Percentiles rank a stretch among this genome's conserved stretches.
phyloP scores from a whole-genome alignment of 495 filamentous ascomycete species.

The Mycothermus thermophilus region DNA sequence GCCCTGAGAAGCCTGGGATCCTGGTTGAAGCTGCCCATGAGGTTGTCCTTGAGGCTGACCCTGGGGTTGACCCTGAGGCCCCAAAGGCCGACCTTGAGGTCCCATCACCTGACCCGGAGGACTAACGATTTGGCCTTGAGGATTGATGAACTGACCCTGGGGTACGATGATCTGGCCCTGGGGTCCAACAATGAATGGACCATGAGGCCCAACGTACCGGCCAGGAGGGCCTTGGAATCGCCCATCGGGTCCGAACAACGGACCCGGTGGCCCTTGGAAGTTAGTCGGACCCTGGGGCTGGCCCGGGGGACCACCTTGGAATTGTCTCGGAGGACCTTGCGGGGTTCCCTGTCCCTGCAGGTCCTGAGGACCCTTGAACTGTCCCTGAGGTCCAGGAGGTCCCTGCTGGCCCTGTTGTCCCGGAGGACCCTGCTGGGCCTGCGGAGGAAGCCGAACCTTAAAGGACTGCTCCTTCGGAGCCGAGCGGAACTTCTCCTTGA shows the following conservation, averaged over 20 bases:
- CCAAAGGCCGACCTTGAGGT: constrained; percentile 2
- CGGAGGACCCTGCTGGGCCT: constrained; percentile 4
- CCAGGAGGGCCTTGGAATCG: too few relatives aligned
- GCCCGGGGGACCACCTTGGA: constrained; percentile 5
- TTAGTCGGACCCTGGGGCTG: background rate
- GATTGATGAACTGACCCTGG: constrained; percentile 1
- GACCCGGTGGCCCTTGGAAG: too few relatives aligned
- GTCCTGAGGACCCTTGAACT: background rate
- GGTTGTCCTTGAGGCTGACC: constrained; percentile 1
- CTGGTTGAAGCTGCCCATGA: background rate
- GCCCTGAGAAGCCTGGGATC: background rate
- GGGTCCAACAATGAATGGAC: too few relatives aligned
- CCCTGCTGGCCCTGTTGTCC: too few relatives aligned
- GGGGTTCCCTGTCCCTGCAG: too few relatives aligned
- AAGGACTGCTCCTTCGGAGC: constrained; percentile 2
- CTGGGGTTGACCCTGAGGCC: constrained; percentile 6
- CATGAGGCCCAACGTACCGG: too few relatives aligned
- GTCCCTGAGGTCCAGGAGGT: constrained; percentile 5
- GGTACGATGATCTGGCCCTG: too few relatives aligned
- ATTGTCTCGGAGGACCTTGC: constrained; percentile 4
- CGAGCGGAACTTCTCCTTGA: constrained; percentile 16
- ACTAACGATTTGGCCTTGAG: constrained; percentile 1
- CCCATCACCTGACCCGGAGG: too few relatives aligned
- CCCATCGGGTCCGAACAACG: too few relatives aligned
- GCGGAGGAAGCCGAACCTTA: constrained; percentile 2